phyloP scores from a whole-genome alignment of 192 early-diverging fungal species.

The Entomortierella lignicola region DNA sequence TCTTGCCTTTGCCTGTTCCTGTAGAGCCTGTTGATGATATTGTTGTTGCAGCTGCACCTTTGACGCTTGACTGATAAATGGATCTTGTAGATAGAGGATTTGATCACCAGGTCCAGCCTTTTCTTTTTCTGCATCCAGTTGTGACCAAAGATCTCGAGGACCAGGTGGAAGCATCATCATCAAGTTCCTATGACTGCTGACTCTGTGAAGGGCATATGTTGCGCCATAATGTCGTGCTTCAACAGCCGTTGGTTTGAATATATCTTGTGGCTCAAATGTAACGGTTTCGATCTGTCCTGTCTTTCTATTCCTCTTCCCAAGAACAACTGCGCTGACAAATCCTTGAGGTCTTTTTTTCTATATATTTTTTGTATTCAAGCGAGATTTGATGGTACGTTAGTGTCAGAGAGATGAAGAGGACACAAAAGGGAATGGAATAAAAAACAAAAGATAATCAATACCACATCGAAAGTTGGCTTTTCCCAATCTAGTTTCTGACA shows the following conservation, averaged over 20 bases:
- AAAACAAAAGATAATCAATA: not conserved
- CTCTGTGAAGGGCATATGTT: slow-evolving; percentile 82
- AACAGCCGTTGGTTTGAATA: slow-evolving; percentile 62
- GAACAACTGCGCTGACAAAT: slow-evolving; percentile 57
- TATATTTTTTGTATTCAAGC: too few species aligned
- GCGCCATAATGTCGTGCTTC: slow-evolving; percentile 78
- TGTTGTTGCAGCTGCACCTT: slow-evolving; percentile 52
- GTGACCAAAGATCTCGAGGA: slow-evolving; percentile 78
- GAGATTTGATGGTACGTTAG: too few species aligned
- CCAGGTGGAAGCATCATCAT: slow-evolving; percentile 80
- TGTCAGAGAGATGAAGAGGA: too few species aligned
- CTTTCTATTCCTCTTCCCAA: slow-evolving; percentile 72
- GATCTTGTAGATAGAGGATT: slow-evolving; percentile 81
- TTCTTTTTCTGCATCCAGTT: slow-evolving; percentile 68
- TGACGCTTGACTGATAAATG: slow-evolving; percentile 73
- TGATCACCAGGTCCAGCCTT: slow-evolving; percentile 42
- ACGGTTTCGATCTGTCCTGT: slow-evolving; percentile 63
- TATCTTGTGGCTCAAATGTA: slow-evolving; percentile 58
- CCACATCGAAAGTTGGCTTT: slow-evolving; percentile 75
- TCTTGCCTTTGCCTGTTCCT: slow-evolving; percentile 33
- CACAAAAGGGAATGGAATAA: too few species aligned
- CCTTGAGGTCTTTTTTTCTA: slow-evolving; percentile 50
- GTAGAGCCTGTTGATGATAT: slow-evolving; percentile 50
- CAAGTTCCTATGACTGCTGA: slow-evolving; percentile 76
- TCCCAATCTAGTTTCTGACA: slow-evolving; percentile 81